phyloP scores from a whole-genome alignment of 1,284 basidiomycete species.

The Pseudozyma thailandica region DNA sequence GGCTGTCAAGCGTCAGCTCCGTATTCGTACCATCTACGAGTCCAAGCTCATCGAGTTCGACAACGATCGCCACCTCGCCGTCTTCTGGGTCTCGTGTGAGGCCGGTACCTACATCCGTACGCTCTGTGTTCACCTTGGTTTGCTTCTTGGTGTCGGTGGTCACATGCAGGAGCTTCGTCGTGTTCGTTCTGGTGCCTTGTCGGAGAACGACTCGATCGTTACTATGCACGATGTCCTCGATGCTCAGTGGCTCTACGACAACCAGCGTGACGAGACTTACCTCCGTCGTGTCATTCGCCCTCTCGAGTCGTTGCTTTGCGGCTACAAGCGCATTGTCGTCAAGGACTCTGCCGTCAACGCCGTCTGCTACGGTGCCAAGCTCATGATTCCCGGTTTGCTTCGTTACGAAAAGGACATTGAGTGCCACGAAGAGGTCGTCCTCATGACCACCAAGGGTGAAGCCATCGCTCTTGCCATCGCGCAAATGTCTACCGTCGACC shows the following conservation, averaged over 20 bases:
- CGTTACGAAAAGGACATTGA: slow-evolving; percentile 97
- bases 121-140: slow-evolving; percentile 94
- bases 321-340: slow-evolving; percentile 98
- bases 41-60: slow-evolving; percentile 97
- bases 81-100: slow-evolving; percentile 99
- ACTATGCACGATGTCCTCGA: slow-evolving; percentile 99
- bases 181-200: slow-evolving; percentile 93
- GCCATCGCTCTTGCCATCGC: slow-evolving; percentile 88
- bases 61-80: slow-evolving; percentile 93
- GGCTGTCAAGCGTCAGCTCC: slow-evolving; percentile 97
- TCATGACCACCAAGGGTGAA: slow-evolving; percentile 99
- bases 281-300: slow-evolving; percentile 94
- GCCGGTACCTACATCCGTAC: slow-evolving; percentile 99
- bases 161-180: slow-evolving; percentile 99
- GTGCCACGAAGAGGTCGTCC: slow-evolving; percentile 93
- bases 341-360: slow-evolving; percentile 99
- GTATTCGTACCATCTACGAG: slow-evolving; percentile 97
- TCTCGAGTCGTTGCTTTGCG: slow-evolving; percentile 90
- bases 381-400: slow-evolving; percentile 98
- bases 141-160: slow-evolving; percentile 93
- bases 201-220: slow-evolving; percentile 97
- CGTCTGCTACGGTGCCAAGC: slow-evolving; percentile 98
- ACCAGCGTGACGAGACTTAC: slow-evolving; percentile 98
- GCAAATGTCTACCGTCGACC: slow-evolving; percentile 94
- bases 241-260: slow-evolving; percentile 98